phyloP scores from a whole-genome alignment of 2,329 filamentous ascomycete genomes.

The Beauveria asiatica region DNA sequence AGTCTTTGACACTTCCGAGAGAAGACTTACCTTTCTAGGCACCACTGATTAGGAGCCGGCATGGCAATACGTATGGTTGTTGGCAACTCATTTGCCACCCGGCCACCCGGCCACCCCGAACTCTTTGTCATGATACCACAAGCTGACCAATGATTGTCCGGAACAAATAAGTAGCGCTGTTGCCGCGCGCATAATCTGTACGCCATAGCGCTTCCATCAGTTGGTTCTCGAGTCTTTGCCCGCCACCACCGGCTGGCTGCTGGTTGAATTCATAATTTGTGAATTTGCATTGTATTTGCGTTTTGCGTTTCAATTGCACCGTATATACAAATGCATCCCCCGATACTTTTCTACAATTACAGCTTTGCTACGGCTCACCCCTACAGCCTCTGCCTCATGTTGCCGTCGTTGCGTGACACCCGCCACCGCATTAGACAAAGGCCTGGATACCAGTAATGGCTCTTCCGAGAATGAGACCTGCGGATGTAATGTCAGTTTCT shows the following conservation, averaged over 20 bases:
- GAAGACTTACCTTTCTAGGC: neutral
- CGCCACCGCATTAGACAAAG: slow-evolving; percentile 49
- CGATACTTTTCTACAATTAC: neutral
- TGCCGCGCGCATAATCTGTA: slow-evolving; percentile 5
- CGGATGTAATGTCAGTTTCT: slow-evolving; percentile 14
- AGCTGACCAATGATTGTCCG: neutral
- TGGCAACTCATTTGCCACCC: neutral
- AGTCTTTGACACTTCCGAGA: neutral
- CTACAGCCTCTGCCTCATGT: neutral
- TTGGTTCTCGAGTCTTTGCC: neutral
- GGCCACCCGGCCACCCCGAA: neutral
- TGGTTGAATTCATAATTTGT: neutral
- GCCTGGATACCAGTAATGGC: slow-evolving; percentile 71
- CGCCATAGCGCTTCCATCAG: neutral
- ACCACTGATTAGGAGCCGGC: neutral
- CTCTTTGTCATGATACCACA: neutral
- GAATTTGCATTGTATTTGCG: too few species aligned
- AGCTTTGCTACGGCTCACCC: neutral
- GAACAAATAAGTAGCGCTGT: too few species aligned
- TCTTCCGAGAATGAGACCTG: slow-evolving; percentile 60
- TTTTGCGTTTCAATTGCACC: neutral
- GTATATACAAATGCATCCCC: neutral
- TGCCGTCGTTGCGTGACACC: neutral
- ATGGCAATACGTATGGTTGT: neutral
- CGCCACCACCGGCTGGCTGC: neutral